phyloP scores from a whole-genome alignment of 2,329 filamentous ascomycete species.

The Mycocentrospora acerina region DNA sequence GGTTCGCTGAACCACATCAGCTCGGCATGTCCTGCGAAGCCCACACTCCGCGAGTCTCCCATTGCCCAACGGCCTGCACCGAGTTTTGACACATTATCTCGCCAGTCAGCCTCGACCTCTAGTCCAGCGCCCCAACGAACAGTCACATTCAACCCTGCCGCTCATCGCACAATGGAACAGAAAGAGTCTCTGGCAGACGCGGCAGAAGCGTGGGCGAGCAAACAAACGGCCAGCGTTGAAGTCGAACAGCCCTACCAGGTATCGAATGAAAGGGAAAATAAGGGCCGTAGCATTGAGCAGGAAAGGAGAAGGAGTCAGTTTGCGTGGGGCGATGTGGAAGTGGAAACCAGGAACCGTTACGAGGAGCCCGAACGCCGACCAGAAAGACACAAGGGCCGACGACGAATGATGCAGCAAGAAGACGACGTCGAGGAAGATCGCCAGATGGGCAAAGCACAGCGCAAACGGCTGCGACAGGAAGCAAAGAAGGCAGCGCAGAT shows the following conservation, averaged over 20 bases:
- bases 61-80: conserved; percentile 5
- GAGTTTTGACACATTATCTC: background rate
- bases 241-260: conserved; percentile 11
- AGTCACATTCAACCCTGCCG: conserved; percentile 5
- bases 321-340: conserved; percentile 21
- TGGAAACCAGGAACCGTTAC: conserved; percentile 27
- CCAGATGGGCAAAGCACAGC: conserved; percentile 26
- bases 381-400: conserved; percentile 17
- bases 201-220: conserved; percentile 30
- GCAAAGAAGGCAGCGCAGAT: conserved; percentile 38
- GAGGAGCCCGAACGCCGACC: conserved; percentile 33
- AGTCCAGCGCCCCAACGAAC: background rate
- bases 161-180: background rate
- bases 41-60: conserved; percentile 21
- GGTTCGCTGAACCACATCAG: conserved; percentile 27
- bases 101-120: no score
- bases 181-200: conserved; percentile 26
- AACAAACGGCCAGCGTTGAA: conserved; percentile 13
- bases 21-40: conserved; percentile 26
- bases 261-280: conserved; percentile 15
- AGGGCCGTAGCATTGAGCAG: conserved; percentile 18
- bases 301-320: conserved; percentile 32
- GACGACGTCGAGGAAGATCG: conserved; percentile 30
- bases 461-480: conserved; percentile 35
- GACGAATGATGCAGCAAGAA: conserved; percentile 25